Evolutionary conservation across 2,329 filamentous ascomycete genomes (phyloP).

Genomic region (Bretziella fagacearum): DNA sequence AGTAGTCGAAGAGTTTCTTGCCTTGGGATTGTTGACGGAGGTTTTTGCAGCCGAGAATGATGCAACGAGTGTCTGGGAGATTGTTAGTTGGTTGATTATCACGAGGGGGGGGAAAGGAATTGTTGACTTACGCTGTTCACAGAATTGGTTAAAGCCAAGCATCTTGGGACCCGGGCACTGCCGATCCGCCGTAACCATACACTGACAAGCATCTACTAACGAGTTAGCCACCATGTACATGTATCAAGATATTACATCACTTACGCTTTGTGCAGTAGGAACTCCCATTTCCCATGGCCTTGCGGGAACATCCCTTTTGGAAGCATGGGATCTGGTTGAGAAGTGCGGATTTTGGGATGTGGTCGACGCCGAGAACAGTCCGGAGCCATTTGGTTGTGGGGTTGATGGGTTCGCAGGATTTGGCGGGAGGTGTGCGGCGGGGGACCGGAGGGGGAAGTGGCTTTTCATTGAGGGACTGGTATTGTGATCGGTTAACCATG

Average conservation of each 20-base stretch:
- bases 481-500: too few relatives aligned
- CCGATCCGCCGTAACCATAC: neutral
- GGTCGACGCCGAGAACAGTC: conserved; percentile 6
- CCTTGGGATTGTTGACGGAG: neutral
- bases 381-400: conserved; percentile 3
- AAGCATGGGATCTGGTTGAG: conserved; percentile 9
- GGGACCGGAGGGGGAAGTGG: neutral
- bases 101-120: neutral
- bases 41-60: neutral
- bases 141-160: neutral
- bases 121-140: conserved; percentile 8
- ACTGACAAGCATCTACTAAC: conserved; percentile 5
- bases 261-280: conserved; percentile 1
- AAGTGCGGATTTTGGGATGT: conserved; percentile 8
- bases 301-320: neutral
- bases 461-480: neutral
- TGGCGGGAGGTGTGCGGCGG: neutral
- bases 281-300: neutral
- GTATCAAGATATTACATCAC: too few relatives aligned
- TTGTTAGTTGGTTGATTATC: neutral
- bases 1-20: neutral
- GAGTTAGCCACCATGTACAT: too few relatives aligned
- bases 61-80: neutral
- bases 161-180: neutral
- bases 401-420: neutral